Conservation (phyloP, 345 rosid species). For the Syzygium aqueum region DNA sequence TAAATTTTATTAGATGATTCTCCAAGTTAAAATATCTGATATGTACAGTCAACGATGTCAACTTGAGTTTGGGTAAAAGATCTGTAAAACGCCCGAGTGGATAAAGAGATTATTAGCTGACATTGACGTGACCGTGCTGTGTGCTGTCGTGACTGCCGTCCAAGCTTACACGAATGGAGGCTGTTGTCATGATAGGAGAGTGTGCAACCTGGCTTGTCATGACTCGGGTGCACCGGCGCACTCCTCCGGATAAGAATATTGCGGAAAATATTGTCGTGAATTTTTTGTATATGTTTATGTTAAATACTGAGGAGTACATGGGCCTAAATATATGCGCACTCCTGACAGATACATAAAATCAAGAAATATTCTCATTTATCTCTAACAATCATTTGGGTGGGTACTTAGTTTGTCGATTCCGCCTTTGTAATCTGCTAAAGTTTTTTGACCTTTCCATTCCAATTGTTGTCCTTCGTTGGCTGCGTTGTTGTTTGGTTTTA, state of each 20-base stretch:
- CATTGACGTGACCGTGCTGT: background rate
- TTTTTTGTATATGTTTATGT: background rate
- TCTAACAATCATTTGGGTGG: background rate
- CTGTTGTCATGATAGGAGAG: background rate
- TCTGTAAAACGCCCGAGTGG: background rate
- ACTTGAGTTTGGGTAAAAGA: background rate
- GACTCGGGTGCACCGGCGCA: too few relatives aligned
- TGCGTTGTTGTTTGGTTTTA: constrained; percentile 2
- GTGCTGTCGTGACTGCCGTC: background rate
- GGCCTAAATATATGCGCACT: background rate
- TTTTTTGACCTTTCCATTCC: background rate
- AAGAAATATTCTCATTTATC: background rate
- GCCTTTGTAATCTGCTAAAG: background rate
- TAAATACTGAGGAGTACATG: background rate
- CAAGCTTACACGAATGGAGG: background rate
- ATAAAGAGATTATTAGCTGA: background rate
- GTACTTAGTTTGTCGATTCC: background rate
- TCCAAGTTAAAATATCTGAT: background rate
- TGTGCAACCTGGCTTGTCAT: too few relatives aligned
- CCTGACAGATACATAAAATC: background rate
- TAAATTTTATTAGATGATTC: background rate
- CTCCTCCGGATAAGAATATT: background rate
- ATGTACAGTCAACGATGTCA: background rate
- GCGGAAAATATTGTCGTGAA: too few relatives aligned
- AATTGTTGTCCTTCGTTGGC: background rate